Conservation (phyloP, 2,329 filamentous ascomycete species). For the Zasmidium cellare region DNA sequence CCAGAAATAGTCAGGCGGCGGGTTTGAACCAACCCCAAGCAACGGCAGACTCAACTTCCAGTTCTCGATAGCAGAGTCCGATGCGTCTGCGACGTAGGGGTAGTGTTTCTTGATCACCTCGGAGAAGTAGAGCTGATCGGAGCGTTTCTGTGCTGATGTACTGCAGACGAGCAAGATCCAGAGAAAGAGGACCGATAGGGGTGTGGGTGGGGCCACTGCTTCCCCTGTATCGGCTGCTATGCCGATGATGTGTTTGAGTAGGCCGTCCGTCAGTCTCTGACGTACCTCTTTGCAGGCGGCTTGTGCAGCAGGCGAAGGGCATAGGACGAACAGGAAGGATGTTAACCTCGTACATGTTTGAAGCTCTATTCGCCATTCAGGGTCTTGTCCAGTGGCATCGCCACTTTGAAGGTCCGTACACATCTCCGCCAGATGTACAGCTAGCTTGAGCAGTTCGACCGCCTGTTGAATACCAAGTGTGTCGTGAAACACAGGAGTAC, state of each 20-base stretch:
- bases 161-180: neutral
- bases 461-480: neutral
- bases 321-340: neutral
- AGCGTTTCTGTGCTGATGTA: neutral
- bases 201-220: neutral
- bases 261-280: neutral
- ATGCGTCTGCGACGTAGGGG: neutral
- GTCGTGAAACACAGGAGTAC: neutral
- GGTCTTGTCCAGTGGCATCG: neutral
- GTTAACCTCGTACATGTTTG: neutral
- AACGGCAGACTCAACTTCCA: neutral
- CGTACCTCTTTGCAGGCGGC: neutral
- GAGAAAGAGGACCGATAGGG: neutral
- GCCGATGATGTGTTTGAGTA: neutral
- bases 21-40: neutral
- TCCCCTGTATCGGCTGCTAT: neutral
- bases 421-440: neutral
- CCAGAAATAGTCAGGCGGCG: neutral
- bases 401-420: neutral
- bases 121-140: neutral
- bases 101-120: neutral
- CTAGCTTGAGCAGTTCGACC: neutral
- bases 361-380: neutral
- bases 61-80: neutral
- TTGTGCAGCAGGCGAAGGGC: neutral